Percentiles rank a stretch among this genome's conserved stretches.
phyloP scores from a whole-genome alignment of 148 eudicot genomes.

The Vaccinium darrowii region DNA sequence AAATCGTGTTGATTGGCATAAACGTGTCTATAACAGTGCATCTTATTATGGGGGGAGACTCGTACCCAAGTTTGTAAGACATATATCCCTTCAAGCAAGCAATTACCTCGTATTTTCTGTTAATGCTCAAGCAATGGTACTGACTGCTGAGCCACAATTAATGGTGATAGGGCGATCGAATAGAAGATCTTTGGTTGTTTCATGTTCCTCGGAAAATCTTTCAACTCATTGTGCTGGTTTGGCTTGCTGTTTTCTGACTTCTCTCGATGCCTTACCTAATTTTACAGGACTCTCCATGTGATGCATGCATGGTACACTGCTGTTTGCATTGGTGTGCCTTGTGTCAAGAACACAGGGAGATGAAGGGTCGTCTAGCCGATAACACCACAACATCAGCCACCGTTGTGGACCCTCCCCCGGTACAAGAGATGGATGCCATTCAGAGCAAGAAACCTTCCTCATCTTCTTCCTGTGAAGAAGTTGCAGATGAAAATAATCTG shows the following conservation, averaged over 20 bases:
- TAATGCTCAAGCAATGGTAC: neutral
- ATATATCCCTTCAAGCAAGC: neutral
- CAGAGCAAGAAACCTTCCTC: constrained; percentile 19
- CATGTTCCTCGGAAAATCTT: neutral
- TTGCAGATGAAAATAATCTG: constrained; percentile 23
- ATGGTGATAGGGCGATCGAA: neutral
- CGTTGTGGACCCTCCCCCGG: constrained; percentile 50
- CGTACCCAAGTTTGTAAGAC: neutral
- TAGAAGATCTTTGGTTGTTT: neutral
- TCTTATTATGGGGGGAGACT: neutral
- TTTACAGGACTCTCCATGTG: constrained; percentile 69
- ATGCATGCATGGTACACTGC: constrained; percentile 76
- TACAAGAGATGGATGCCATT: constrained; percentile 55
- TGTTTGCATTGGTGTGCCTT: constrained; percentile 86
- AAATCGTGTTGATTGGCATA: no score
- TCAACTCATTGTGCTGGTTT: neutral
- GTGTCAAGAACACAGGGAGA: constrained; percentile 83
- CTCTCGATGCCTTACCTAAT: neutral
- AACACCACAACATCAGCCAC: constrained; percentile 17
- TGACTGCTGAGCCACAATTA: neutral
- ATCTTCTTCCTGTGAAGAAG: constrained; percentile 24
- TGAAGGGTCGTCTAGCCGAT: constrained; percentile 50
- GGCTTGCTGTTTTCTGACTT: neutral
- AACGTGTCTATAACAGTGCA: no score
- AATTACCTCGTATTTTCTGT: neutral